Evolutionary conservation across 2,329 filamentous ascomycete species (phyloP).

Genomic region (Akanthomyces uredinophilus): DNA sequence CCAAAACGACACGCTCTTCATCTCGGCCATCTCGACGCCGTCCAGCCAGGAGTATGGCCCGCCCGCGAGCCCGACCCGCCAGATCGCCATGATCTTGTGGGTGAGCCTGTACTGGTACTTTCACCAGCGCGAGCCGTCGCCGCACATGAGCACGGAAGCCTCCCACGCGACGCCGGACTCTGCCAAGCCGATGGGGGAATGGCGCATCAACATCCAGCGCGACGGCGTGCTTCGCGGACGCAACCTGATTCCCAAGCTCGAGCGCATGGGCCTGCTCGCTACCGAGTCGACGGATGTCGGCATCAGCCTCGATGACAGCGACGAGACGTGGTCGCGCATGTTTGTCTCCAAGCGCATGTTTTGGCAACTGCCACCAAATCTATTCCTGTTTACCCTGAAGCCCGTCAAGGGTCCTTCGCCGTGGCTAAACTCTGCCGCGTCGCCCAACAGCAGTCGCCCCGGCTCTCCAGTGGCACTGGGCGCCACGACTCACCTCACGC

Average conservation of each 20-base stretch:
- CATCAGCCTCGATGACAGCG: constrained; percentile 53
- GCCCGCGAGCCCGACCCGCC: constrained; percentile 72
- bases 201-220: constrained; percentile 76
- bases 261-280: constrained; percentile 83
- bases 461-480: constrained; percentile 42
- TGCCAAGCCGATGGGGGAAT: constrained; percentile 77
- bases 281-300: constrained; percentile 73
- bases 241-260: constrained; percentile 82
- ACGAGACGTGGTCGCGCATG: constrained; percentile 66
- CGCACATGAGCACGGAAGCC: constrained; percentile 55
- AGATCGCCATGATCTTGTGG: constrained; percentile 97
- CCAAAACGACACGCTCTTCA: constrained; percentile 76
- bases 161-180: constrained; percentile 60
- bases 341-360: constrained; percentile 77
- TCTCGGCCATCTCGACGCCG: constrained; percentile 85
- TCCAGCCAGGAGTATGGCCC: constrained; percentile 75
- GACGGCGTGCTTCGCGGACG: constrained; percentile 84
- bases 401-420: constrained; percentile 42
- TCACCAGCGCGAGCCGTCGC: constrained; percentile 71
- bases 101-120: constrained; percentile 96
- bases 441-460: constrained; percentile 48
- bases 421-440: constrained; percentile 48
- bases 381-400: constrained; percentile 82
- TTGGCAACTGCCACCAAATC: constrained; percentile 84
- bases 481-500: constrained; percentile 19